Evolutionary conservation across 768 basidiomycete genomes (phyloP).

Genomic region (Lenzites betulinus): DNA sequence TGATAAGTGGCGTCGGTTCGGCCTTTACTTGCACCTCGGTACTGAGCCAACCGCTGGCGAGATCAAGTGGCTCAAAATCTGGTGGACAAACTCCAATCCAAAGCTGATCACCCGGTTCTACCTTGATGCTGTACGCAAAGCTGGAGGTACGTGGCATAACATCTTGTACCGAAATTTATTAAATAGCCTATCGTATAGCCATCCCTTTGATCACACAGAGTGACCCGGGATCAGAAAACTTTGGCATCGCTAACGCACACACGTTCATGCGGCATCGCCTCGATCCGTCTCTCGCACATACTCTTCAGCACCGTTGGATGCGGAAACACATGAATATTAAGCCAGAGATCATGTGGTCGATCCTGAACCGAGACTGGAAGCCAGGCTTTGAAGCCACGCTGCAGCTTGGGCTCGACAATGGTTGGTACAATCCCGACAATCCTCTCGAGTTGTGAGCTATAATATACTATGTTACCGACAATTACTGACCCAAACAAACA

Average conservation of each 20-base stretch:
- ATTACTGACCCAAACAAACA: no score
- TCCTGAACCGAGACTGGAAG: constrained; percentile 30
- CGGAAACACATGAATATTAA: constrained; percentile 42
- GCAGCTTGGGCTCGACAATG: constrained; percentile 32
- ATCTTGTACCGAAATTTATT: constrained; percentile 26
- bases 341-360: constrained; percentile 46
- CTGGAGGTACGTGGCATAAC: no score
- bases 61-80: constrained; percentile 41
- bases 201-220: constrained; percentile 44
- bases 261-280: constrained; percentile 41
- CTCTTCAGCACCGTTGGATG: constrained; percentile 29
- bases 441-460: constrained; percentile 29
- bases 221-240: constrained; percentile 47
- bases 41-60: constrained; percentile 40
- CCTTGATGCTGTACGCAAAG: constrained; percentile 28
- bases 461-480: not conserved
- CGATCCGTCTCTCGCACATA: constrained; percentile 34
- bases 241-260: constrained; percentile 47
- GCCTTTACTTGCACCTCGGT: constrained; percentile 38
- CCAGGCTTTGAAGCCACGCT: constrained; percentile 41
- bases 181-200: not conserved
- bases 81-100: constrained; percentile 42
- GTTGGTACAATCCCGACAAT: constrained; percentile 34
- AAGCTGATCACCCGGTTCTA: constrained; percentile 36
- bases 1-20: constrained; percentile 47